A percentile compares a stretch with the other conserved stretches of the same genome.
These are phyloP conservation scores for Aspergillus japonicus DNA, from an alignment of 2,329 filamentous ascomycete genomes.

Conservation along the genomic window DNA sequence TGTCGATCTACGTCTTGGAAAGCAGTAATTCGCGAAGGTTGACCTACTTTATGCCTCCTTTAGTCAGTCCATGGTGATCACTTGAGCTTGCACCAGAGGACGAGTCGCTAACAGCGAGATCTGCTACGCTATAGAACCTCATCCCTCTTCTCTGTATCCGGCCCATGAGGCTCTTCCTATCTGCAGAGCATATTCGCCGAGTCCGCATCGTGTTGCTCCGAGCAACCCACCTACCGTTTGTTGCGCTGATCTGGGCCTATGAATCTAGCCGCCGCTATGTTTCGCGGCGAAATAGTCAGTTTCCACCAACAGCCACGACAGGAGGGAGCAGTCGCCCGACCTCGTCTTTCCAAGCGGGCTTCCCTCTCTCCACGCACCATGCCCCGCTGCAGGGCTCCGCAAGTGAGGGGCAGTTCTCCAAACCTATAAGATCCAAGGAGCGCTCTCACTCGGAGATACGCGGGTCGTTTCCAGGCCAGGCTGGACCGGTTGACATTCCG, in stretches of 20 bases:
- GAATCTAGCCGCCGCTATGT: constrained; percentile 40
- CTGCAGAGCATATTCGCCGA: constrained; percentile 54
- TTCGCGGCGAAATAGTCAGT: constrained; percentile 24
- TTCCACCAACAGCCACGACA: constrained; percentile 23
- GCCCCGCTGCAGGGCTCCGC: constrained; percentile 26
- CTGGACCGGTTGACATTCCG: constrained; percentile 27
- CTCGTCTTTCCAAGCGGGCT: constrained; percentile 22
- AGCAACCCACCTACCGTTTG: constrained; percentile 58
- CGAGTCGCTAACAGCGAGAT: constrained; percentile 11
- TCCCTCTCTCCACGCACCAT: constrained; percentile 24
- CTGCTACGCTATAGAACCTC: constrained; percentile 50
- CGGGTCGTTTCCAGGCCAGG: constrained; percentile 22
- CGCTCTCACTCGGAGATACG: constrained; percentile 23
- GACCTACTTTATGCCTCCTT: constrained; percentile 49
- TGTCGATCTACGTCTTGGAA: constrained; percentile 47
- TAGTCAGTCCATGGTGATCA: constrained; percentile 33
- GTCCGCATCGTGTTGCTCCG: constrained; percentile 60
- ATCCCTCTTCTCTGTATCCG: constrained; percentile 57
- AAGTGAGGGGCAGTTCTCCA: constrained; percentile 23
- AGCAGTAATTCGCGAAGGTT: constrained; percentile 47
- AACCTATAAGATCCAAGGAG: constrained; percentile 18
- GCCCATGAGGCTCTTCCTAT: constrained; percentile 56
- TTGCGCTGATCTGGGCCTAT: constrained; percentile 58
- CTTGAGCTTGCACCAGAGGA: not conserved
- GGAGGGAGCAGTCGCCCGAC: constrained; percentile 17